Evolutionary conservation across 192 early-diverging fungal species (phyloP).

Genomic region (Coemansia sp.): DNA sequence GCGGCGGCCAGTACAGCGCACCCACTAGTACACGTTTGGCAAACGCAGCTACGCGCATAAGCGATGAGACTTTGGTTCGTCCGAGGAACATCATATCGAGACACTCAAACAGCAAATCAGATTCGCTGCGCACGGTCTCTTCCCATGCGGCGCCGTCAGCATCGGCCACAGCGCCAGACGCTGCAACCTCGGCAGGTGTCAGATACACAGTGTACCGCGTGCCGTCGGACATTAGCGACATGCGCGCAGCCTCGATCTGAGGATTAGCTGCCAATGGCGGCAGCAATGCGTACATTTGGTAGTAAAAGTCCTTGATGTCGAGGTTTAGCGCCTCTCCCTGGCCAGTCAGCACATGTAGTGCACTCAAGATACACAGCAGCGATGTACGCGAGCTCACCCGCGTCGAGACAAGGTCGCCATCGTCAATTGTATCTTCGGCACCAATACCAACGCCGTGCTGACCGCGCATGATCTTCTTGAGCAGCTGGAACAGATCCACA

Average conservation of each 20-base stretch:
- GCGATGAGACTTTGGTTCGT: slow-evolving; percentile 66
- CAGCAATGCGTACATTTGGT: slow-evolving; percentile 75
- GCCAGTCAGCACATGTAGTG: slow-evolving; percentile 82
- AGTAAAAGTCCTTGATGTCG: slow-evolving; percentile 90
- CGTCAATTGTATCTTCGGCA: slow-evolving; percentile 48
- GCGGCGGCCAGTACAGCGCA: slow-evolving; percentile 73
- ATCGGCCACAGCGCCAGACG: slow-evolving; percentile 26
- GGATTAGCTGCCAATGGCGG: slow-evolving; percentile 66
- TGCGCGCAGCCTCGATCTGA: slow-evolving; percentile 59
- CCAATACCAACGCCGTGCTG: slow-evolving; percentile 56
- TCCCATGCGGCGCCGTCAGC: slow-evolving; percentile 43
- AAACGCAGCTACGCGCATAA: slow-evolving; percentile 83
- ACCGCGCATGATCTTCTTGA: slow-evolving; percentile 76
- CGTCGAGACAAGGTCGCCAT: slow-evolving; percentile 26
- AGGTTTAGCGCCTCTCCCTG: slow-evolving; percentile 92
- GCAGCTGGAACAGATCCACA: slow-evolving; percentile 76
- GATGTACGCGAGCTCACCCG: slow-evolving; percentile 63
- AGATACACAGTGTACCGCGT: slow-evolving; percentile 48
- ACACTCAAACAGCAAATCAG: slow-evolving; percentile 77
- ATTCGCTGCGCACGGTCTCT: slow-evolving; percentile 62
- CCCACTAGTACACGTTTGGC: slow-evolving; percentile 75
- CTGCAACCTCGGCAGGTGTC: slow-evolving; percentile 40
- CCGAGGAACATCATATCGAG: slow-evolving; percentile 86
- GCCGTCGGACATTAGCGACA: slow-evolving; percentile 45
- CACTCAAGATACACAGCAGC: slow-evolving; percentile 85